phyloP scores from a whole-genome alignment of 208 protist species.

The Leishmania turanica region DNA sequence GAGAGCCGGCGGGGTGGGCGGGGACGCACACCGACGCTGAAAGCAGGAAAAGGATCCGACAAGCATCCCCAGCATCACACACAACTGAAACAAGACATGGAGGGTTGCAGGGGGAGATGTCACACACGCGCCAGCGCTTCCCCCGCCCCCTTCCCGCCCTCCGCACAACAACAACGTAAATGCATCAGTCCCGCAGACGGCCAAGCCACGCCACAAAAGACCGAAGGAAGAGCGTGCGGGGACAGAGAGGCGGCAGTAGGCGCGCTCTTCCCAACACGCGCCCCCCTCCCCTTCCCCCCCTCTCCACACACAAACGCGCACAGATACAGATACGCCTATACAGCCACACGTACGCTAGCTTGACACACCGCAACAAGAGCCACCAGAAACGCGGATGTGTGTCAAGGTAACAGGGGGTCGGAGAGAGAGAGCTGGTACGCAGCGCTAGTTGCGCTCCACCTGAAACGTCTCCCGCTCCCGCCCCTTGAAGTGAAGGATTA shows the following conservation, averaged over 20 bases:
- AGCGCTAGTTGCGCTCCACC: conserved; percentile 53
- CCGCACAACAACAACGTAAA: neutral
- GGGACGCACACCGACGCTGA: neutral
- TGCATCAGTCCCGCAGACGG: neutral
- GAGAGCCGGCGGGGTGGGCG: no score
- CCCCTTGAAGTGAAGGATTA: conserved; percentile 83
- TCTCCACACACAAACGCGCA: neutral
- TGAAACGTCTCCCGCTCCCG: conserved; percentile 81
- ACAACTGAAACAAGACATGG: no score
- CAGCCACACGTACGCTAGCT: conserved; percentile 3
- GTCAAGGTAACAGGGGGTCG: neutral
- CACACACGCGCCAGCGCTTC: neutral
- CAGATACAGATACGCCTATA: conserved; percentile 3
- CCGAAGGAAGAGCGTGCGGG: no score
- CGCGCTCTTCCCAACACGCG: neutral
- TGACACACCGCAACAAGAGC: neutral
- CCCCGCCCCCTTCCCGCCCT: neutral
- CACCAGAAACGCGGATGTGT: neutral
- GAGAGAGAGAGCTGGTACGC: neutral
- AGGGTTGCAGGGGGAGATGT: no score
- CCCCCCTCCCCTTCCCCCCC: neutral
- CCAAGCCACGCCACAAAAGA: no score
- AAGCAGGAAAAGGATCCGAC: neutral
- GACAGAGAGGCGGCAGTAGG: no score
- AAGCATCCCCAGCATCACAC: neutral